Base-by-base conservation (phyloP, 2,329 filamentous ascomycete genomes). In the Podosphaera leucotricha region DNA sequence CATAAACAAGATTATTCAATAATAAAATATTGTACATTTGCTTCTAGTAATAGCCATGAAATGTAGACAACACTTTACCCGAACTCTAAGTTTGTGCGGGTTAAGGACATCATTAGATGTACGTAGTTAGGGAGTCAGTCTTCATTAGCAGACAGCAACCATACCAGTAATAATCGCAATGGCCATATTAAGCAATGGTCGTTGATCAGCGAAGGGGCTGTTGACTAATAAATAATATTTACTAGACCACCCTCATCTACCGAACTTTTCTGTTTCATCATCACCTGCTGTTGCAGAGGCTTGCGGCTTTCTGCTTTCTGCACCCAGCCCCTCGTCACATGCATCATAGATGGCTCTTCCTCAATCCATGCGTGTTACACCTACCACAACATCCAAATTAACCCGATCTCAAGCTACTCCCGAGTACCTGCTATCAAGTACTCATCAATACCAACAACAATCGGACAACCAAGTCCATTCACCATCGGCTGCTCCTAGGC, bases 391-490 rank as follows among this genome's bases (percentile, higher is more conserved):
- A 16, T 38, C 46, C 30, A 38, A 33, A 41, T 26, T 26, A 22
- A 35, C 21, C 41, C 40, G 28, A 39, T 42, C 40, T 21, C 39
- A 33, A 33, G 38, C 40, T 43, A 30, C 41, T 39, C 20, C 33
- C 18, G 39, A 21, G 41, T 24, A 18, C 43, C 26, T 8, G 38
- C 39, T 26, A 30, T 19, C 28, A 38, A 38, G 10, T 26, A 15
- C 38, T 19, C 30, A 15, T 26, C 41, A 30, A 43, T 26, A 49
- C 36, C 40, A 46, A 43, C 22, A 51, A 49, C 43, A 50, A 56
- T 42, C 55, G 51, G 15, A 33, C 15, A 33, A 33, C 11, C 19
- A 54, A 55, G 43, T 53, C 54, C 18, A 47, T 51, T 10, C 48
- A 47, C 53, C 52, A 1, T 50, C 50, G 38, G 52, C 41, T 33